phyloP scores from a whole-genome alignment of 192 early-diverging fungal species.

The Mortierella hygrophila region DNA sequence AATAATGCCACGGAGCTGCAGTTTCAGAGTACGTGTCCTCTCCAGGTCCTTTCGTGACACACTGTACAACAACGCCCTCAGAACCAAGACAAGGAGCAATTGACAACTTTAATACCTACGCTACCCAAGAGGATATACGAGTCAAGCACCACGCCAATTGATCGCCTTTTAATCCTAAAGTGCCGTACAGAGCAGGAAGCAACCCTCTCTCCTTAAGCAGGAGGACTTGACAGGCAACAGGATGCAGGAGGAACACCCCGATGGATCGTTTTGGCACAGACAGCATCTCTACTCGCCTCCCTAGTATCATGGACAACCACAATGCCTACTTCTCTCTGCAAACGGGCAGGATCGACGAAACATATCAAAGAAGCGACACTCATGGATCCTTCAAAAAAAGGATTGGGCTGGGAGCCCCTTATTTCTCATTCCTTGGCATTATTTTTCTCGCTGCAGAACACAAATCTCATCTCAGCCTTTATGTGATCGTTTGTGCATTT shows the following conservation, averaged over 20 bases:
- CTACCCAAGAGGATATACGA: not conserved
- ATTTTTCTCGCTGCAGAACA: not conserved
- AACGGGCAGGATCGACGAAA: not conserved
- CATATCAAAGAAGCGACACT: not conserved
- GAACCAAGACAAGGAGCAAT: not conserved
- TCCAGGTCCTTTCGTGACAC: not conserved
- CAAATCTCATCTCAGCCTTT: not conserved
- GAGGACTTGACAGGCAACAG: not conserved
- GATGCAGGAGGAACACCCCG: not conserved
- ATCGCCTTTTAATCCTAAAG: not conserved
- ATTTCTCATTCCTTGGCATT: conserved; percentile 28
- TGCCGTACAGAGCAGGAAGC: not conserved
- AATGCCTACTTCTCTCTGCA: not conserved
- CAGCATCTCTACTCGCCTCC: not conserved
- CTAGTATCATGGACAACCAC: not conserved
- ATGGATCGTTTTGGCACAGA: not conserved
- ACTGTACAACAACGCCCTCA: not conserved
- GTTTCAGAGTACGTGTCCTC: conserved; percentile 43
- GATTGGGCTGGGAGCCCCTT: conserved; percentile 8
- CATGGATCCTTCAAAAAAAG: not conserved
- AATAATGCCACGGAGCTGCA: conserved; percentile 48
- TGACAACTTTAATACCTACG: not conserved
- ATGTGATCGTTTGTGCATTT: not conserved
- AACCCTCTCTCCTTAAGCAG: not conserved
- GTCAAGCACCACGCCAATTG: not conserved